A percentile compares a stretch with the other conserved stretches of the same genome.
These are phyloP conservation scores for Neurospora terricola DNA, from an alignment of 495 filamentous ascomycete species.

Conservation along the genomic window DNA sequence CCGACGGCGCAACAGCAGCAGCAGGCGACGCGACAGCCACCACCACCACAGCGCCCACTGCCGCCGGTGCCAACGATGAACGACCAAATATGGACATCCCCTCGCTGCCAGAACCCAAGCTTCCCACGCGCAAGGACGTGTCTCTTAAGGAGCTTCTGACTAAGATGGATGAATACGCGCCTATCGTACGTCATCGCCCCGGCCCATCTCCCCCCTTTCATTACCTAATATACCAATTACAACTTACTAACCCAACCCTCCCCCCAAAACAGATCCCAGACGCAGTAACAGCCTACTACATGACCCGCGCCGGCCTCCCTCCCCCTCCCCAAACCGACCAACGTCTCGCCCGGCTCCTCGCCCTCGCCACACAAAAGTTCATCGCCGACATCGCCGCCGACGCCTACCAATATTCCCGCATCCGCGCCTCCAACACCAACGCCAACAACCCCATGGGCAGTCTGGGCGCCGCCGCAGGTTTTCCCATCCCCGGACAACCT, in stretches of 20 bases:
- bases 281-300: slow-evolving; percentile 95
- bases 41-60: neutral
- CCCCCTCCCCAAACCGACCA: slow-evolving; percentile 78
- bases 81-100: slow-evolving; percentile 1
- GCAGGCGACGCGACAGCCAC: neutral
- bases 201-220: neutral
- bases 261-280: slow-evolving; percentile 68
- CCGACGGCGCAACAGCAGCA: neutral
- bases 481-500: slow-evolving; percentile 51
- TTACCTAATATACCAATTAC: neutral
- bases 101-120: slow-evolving; percentile 25
- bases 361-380: slow-evolving; percentile 95
- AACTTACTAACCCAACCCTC: neutral
- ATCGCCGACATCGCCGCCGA: slow-evolving; percentile 95
- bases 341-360: slow-evolving; percentile 83
- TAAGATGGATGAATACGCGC: slow-evolving; percentile 98
- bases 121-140: slow-evolving; percentile 76
- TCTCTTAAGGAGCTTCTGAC: slow-evolving; percentile 80
- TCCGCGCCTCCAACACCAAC: slow-evolving; percentile 81
- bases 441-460: slow-evolving; percentile 82
- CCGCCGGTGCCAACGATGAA: slow-evolving; percentile 3
- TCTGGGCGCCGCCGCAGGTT: slow-evolving; percentile 66
- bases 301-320: slow-evolving; percentile 86
- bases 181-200: slow-evolving; percentile 57
- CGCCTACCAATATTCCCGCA: slow-evolving; percentile 93